These are phyloP conservation scores for Carex sylvatica DNA, from an alignment of 202 grass and related monocot genomes.

Conservation along the genomic window DNA sequence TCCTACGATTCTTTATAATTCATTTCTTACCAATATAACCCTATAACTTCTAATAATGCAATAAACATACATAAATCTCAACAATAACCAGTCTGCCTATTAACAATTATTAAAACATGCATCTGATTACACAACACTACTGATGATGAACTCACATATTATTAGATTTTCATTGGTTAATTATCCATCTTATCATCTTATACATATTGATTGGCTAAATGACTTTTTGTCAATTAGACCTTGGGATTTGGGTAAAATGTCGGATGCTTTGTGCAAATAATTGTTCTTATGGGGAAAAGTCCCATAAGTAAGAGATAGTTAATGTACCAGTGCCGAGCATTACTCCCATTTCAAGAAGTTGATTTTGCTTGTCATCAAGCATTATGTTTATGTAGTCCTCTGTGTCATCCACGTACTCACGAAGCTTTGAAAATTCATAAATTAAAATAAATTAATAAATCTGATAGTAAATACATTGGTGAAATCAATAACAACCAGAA, in stretches of 20 bases:
- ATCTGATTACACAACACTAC: too few species aligned
- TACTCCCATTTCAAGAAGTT: slow-evolving; percentile 65
- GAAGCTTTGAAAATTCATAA: slow-evolving; percentile 32
- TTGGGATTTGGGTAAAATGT: not conserved
- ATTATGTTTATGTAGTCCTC: slow-evolving; percentile 83
- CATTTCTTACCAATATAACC: too few species aligned
- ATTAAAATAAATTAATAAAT: slow-evolving; percentile 6
- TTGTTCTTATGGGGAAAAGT: not conserved
- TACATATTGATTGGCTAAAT: not conserved
- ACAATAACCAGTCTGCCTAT: too few species aligned
- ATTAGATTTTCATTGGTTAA: not conserved
- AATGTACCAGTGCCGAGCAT: slow-evolving; percentile 44
- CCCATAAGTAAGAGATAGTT: not conserved
- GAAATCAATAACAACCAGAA: not conserved
- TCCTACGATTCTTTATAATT: too few species aligned
- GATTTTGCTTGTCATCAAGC: slow-evolving; percentile 80
- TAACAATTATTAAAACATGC: too few species aligned
- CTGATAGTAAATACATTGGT: not conserved
- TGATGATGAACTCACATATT: too few species aligned
- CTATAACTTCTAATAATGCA: too few species aligned
- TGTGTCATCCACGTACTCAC: slow-evolving; percentile 70
- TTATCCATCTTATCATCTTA: not conserved
- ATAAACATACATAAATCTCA: too few species aligned
- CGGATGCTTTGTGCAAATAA: not conserved
- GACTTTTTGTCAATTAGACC: not conserved